Percentiles rank a stretch among this genome's conserved stretches.
These are phyloP conservation scores for Onygenales sp. DNA, from an alignment of 2,329 filamentous ascomycete genomes.

Conservation along the genomic window DNA sequence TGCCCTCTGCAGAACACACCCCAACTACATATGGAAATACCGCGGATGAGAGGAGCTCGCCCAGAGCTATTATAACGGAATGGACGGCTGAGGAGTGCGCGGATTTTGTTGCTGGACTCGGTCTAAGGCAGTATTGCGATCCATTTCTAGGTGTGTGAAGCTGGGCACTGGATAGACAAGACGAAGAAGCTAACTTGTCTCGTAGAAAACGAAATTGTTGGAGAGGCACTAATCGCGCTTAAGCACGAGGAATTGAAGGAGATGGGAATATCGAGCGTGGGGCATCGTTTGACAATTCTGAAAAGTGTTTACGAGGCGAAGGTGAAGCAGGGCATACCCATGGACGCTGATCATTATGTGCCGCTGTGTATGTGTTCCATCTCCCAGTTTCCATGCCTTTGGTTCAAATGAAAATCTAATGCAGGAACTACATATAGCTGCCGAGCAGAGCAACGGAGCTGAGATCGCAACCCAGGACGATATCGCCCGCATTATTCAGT, in stretches of 20 bases:
- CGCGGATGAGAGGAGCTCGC: conserved; percentile 42
- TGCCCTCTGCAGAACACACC: conserved; percentile 51
- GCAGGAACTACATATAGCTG: conserved; percentile 49
- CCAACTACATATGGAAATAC: conserved; percentile 51
- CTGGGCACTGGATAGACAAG: background rate
- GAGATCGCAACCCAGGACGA: conserved; percentile 85
- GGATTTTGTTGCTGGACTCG: conserved; percentile 74
- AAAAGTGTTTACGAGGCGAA: conserved; percentile 97
- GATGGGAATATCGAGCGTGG: conserved; percentile 86
- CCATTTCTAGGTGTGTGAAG: conserved; percentile 64
- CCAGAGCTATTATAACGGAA: conserved; percentile 48
- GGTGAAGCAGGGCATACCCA: conserved; percentile 79
- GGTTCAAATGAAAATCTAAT: conserved; percentile 3
- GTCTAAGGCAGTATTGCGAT: conserved; percentile 72
- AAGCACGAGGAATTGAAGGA: conserved; percentile 91
- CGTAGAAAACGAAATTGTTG: conserved; percentile 84
- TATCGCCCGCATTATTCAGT: conserved; percentile 81
- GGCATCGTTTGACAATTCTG: conserved; percentile 86
- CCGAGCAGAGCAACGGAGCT: conserved; percentile 78
- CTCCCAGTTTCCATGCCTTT: conserved; percentile 5
- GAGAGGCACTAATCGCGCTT: conserved; percentile 79
- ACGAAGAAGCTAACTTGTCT: conserved; percentile 6
- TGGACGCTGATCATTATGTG: conserved; percentile 89
- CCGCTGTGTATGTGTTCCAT: conserved; percentile 63
- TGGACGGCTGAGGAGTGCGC: conserved; percentile 77